A percentile compares a stretch with the other conserved stretches of the same genome.
Conservation (phyloP, 768 basidiomycete species). For the Grammothele lineata region DNA sequence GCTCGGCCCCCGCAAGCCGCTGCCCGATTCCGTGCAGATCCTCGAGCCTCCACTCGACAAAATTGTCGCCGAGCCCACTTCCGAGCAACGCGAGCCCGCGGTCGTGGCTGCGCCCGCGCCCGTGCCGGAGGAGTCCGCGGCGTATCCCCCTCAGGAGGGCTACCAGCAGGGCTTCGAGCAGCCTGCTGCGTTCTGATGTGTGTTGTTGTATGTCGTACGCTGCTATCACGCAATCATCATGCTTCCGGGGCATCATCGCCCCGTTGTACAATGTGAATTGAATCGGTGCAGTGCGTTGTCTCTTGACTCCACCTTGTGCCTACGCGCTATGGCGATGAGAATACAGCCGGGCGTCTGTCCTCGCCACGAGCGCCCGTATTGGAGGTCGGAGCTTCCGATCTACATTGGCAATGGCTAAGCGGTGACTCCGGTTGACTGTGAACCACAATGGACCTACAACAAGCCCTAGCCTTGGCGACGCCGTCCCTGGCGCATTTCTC, state of each 20-base stretch:
- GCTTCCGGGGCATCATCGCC: slow-evolving; percentile 4
- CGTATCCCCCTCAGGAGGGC: slow-evolving; percentile 35
- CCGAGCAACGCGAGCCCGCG: slow-evolving; percentile 77
- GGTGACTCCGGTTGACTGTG: too few relatives aligned
- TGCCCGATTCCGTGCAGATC: slow-evolving; percentile 93
- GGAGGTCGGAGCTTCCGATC: too few relatives aligned
- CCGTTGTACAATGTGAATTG: slow-evolving; percentile 4
- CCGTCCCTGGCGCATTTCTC: too few relatives aligned
- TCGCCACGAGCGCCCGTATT: too few relatives aligned
- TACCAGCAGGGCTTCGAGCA: slow-evolving; percentile 29
- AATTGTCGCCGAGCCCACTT: slow-evolving; percentile 81
- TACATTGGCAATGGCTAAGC: too few relatives aligned
- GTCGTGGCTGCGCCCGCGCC: slow-evolving; percentile 46
- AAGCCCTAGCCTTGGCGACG: too few relatives aligned
- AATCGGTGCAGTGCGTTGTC: too few relatives aligned
- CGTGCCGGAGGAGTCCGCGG: slow-evolving; percentile 46
- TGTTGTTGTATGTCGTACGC: slow-evolving; percentile 12
- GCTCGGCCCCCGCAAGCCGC: slow-evolving; percentile 84
- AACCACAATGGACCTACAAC: too few relatives aligned
- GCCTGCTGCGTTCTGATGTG: slow-evolving; percentile 51
- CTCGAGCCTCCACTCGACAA: slow-evolving; percentile 89
- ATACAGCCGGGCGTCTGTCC: too few relatives aligned
- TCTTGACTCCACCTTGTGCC: too few relatives aligned
- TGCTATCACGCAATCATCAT: slow-evolving; percentile 10
- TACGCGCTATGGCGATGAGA: too few relatives aligned